Base-by-base conservation (phyloP, 2,329 filamentous ascomycete species). In the Paracamarosporium sp. region DNA sequence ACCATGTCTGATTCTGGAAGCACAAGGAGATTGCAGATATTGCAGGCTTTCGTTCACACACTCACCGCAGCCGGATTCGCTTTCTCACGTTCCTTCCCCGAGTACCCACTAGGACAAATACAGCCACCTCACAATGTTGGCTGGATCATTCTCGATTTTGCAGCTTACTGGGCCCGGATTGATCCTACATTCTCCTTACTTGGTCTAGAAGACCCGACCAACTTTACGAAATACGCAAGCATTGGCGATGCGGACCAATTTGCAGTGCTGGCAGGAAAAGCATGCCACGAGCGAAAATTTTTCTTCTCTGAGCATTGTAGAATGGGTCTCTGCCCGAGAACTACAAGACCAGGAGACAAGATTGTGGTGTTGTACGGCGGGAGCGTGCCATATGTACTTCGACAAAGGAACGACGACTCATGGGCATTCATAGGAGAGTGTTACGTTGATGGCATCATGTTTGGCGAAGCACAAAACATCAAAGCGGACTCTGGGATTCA, bases 11-110 rank as follows among this genome's bases (percentile, higher is more conserved):
- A 30, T 11, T 5, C 9, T 11, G 20, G 5, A 3, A 35, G 4
- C 4, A n/a, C n/a, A 24, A 17, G 3, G 27, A 50, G 33, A n/a
- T 30, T 61, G 13, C 4, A 45, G 11, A n/a, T n/a, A n/a, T n/a
- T n/a, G n/a, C n/a, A n/a, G n/a, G 12, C 52, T 12, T 60, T 53
- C 43, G 45, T 60, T 24, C 46, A 56, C 27, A 59, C 57, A 7
- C 20, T 63, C n/a, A 59, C 57, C 12, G 60, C 60, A 6, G 40
- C 55, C 12, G 57, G 60, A 2, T 63, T 63, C 27, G 57, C 56
- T 3, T 41, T 57, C 15, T 50, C 56, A 28, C 50, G 45, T 11
- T 38, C 52, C n/a, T 60, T 62, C 44, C 51, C 53, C 11, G 54
- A 48, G 4, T 30, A 62, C 36, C 60, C 60, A 20, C 46, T 62